Base-by-base conservation (phyloP, 768 basidiomycete genomes). In the Pisolithus orientalis region DNA sequence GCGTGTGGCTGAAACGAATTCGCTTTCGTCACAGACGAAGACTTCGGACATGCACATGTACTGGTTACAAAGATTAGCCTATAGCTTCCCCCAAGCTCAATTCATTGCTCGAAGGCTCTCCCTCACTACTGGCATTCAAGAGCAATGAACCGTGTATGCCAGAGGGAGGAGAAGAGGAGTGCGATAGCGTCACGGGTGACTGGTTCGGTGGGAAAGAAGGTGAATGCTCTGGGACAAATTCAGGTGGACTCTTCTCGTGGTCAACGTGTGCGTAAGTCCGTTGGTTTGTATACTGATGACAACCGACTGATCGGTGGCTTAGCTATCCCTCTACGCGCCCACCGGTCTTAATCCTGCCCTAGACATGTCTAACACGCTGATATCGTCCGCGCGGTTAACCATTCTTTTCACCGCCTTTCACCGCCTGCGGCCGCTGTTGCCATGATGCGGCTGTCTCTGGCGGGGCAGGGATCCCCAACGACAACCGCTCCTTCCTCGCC, bases 401-500 rank as follows among this genome's bases (percentile, higher is more conserved):
- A 66, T 45, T 21, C 21, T 21, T 21, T 21, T 21, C 21, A 59
- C 76, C 10, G 86, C 65, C 87, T 47, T 87, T 85, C 34, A 90
- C 87, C 17, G 62, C 83, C 44, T n/a, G 86, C 84, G 2, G 80
- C 84, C 2, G 61, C 72, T 10, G 55, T 82, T 7, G 83, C 79
- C 49, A 62, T 85, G 31, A 64, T 87, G 58, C 86, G 29, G 79
- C 86, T n/a, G 59, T 87, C 50, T 69, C 90, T 62, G 89, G 89
- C 47, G 88, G 83, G 79, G 76, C 87, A 24, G 89, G 89, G 28
- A 81, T 90, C 63, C 71, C 90, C 27, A 80, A 90, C 62, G 90
- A 92, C 75, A 88, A 89, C 65, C 86, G 89, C 54, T 71, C 80
- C 39, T 90, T 92, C 76, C 79, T 90, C 56, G 87, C 87, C 38